phyloP scores from a whole-genome alignment of 306 rosid genomes.

The Vigna reflexopilosa region DNA sequence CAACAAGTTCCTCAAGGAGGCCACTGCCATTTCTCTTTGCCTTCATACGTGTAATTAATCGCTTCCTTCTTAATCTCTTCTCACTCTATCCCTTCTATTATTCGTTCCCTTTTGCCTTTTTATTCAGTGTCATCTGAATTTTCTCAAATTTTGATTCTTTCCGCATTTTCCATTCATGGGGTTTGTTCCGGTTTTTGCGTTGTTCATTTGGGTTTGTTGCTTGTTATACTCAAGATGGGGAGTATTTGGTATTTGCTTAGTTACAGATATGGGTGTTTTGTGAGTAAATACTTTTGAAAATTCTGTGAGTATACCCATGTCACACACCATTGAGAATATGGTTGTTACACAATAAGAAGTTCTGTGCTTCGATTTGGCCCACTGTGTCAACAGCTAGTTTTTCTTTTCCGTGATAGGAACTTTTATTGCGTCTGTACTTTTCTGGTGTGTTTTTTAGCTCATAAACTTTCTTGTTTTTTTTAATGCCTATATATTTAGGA shows the following conservation, averaged over 20 bases:
- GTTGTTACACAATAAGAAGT: background rate
- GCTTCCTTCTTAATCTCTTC: background rate
- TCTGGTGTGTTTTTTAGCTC: background rate
- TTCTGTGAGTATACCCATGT: background rate
- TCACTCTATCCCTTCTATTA: background rate
- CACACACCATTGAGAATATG: background rate
- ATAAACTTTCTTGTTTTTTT: background rate
- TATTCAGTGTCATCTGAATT: slow-evolving; percentile 10
- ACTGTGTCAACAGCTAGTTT: background rate
- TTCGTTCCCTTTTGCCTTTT: background rate
- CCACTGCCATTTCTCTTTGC: slow-evolving; percentile 85
- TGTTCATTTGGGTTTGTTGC: slow-evolving; percentile 42
- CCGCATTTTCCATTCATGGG: slow-evolving; percentile 17
- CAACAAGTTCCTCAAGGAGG: slow-evolving; percentile 67
- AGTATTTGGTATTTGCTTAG: slow-evolving; percentile 30
- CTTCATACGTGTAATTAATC: slow-evolving; percentile 84
- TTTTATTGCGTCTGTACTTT: background rate
- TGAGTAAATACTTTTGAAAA: slow-evolving; percentile 24
- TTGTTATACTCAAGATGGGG: slow-evolving; percentile 17
- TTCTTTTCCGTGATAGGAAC: background rate
- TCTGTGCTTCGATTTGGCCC: slow-evolving; percentile 24
- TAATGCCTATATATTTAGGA: background rate
- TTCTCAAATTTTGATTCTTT: slow-evolving; percentile 44
- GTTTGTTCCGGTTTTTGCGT: slow-evolving; percentile 30
- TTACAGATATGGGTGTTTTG: slow-evolving; percentile 42